Conservation (phyloP, 1,139 yeast genomes). For the Keqinozyma sinolaborantium region DNA sequence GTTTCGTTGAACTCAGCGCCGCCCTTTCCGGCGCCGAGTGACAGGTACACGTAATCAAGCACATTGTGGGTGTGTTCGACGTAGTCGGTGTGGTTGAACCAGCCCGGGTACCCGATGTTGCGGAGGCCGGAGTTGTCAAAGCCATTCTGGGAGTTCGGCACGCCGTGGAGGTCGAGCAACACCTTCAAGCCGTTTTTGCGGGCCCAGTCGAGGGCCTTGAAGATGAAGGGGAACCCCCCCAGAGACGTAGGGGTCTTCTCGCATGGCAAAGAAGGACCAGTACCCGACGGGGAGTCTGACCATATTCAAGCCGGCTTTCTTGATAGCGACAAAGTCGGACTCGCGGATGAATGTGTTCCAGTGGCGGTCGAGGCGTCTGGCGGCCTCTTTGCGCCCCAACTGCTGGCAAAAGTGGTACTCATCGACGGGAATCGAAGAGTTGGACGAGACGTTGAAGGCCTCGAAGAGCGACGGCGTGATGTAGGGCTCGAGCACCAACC, state of each 20-base stretch:
- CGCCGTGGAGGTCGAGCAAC: constrained; percentile 22
- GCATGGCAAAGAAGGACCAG: constrained; percentile 20
- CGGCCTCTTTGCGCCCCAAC: constrained; percentile 12
- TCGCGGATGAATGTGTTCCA: constrained; percentile 19
- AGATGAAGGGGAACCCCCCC: constrained; percentile 22
- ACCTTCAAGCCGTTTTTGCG: constrained; percentile 14
- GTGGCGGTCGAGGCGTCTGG: constrained; percentile 15
- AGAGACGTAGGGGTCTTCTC: constrained; percentile 19
- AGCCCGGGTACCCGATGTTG: constrained; percentile 9
- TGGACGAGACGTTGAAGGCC: constrained; percentile 5
- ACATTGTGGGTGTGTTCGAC: constrained; percentile 13
- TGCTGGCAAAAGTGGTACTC: constrained; percentile 15
- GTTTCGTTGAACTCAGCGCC: too few species aligned
- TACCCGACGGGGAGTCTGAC: constrained; percentile 24
- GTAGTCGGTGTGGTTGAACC: constrained; percentile 13
- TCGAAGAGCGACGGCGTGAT: constrained; percentile 22
- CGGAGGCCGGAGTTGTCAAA: constrained; percentile 25
- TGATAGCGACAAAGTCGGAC: constrained; percentile 16
- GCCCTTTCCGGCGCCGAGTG: constrained; percentile 10
- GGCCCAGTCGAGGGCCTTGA: constrained; percentile 21
- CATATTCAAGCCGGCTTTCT: constrained; percentile 16
- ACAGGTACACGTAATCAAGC: constrained; percentile 14
- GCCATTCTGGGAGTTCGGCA: constrained; percentile 28
- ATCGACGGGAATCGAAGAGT: constrained; percentile 19
- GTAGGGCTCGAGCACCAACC: constrained; percentile 28